Evolutionary conservation across 768 basidiomycete species (phyloP), one percentile per base, ranked within the genome.

Genomic region (Holtermanniella nyarrowii): DNA sequence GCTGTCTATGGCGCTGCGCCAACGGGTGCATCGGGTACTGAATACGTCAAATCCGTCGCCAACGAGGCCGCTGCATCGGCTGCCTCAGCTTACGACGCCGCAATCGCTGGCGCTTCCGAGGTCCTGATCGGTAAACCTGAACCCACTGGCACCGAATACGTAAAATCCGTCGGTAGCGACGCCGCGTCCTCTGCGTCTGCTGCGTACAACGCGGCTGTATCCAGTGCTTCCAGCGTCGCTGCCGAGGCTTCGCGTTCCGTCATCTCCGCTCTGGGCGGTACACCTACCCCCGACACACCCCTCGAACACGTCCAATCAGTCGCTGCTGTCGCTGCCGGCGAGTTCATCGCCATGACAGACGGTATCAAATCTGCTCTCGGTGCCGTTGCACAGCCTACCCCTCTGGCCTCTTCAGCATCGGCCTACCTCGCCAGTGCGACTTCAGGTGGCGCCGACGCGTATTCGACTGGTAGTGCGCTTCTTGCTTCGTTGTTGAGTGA

Each of bases 231-330:
- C 1, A 55, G 56, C 7, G 43, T 26, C 16, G 44, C 59, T 3
- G 62, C 63, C 53, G 52, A 57, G 18, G 61, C 53, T 2, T 62
- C 63, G 14, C 56, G 63, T 16, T 62, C 62, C 13, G 65, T 50
- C 16, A 56, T 61, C 26, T 56, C 50, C 20, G 64, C 62, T 27
- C 57, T 61, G 14, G 64, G 64, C 1, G 59, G 48, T 39, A 63
- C 61, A 13, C 64, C 64, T 1, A 54, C 55, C 1, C 64, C 64
- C 1, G 64, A 66, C 22, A 49, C 53, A 4, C 52, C 57, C 11
- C 48, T 44, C 3, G 63, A 65, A 47, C 56, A 61, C 44, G 49
- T 52, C 27, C 43, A 55, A 21, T 65, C 63, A 2, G 27, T 56
- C 0, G 23, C 43, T 22, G 27, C 37, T 16, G 25, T 16, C 31